These are phyloP conservation scores for Phytophthora citrophthora DNA, from an alignment of 352 stramenopile genomes.

Conservation along the genomic window DNA sequence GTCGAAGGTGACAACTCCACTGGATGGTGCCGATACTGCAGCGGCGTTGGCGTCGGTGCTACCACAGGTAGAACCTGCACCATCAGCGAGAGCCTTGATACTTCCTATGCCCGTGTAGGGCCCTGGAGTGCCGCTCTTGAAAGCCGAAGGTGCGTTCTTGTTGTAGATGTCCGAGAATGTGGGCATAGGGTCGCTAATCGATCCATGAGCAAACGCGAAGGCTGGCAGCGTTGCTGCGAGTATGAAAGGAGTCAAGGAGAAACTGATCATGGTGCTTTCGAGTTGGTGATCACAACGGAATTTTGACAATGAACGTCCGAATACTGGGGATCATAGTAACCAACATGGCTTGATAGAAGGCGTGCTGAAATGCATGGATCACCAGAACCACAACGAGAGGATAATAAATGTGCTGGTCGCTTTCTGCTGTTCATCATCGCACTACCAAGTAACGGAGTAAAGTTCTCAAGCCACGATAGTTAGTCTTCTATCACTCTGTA, in stretches of 20 bases:
- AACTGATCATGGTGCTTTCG: constrained; percentile 1
- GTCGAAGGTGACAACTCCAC: constrained; percentile 30
- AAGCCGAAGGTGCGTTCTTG: constrained; percentile 34
- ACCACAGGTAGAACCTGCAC: constrained; percentile 42
- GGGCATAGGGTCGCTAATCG: constrained; percentile 27
- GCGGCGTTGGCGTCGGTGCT: constrained; percentile 38
- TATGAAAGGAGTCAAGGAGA: neutral
- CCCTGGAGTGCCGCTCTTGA: constrained; percentile 29
- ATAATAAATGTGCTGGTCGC: constrained; percentile 1
- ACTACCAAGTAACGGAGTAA: too few species aligned
- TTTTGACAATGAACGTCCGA: constrained; percentile 1
- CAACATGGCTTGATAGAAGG: neutral
- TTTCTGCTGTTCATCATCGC: constrained; percentile 1
- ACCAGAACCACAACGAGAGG: constrained; percentile 1
- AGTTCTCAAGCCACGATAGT: too few species aligned
- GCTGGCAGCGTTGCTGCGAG: constrained; percentile 5
- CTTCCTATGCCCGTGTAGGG: constrained; percentile 39
- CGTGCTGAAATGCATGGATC: neutral
- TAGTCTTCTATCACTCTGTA: too few species aligned
- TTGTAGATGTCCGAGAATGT: constrained; percentile 39
- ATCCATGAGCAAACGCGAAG: constrained; percentile 19
- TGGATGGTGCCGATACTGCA: constrained; percentile 29
- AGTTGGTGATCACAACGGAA: neutral
- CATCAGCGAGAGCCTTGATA: constrained; percentile 35
- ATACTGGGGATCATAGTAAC: neutral